Percentiles rank a stretch among this genome's conserved stretches.
phyloP scores from a whole-genome alignment of 2,329 filamentous ascomycete species.

The Aspergillus nomiae region DNA sequence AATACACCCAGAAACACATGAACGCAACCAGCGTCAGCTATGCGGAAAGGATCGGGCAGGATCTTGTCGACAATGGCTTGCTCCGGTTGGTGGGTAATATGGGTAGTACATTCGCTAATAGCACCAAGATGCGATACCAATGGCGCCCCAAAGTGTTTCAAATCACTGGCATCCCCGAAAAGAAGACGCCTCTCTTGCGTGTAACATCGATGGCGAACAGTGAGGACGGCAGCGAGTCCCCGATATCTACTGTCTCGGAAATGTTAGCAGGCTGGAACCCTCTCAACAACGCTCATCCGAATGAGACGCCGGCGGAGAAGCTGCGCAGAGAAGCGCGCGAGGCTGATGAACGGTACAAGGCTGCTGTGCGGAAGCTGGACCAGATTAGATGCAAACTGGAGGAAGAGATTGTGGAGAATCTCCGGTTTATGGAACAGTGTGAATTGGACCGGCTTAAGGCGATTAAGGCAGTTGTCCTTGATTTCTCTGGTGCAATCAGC shows the following conservation, averaged over 20 bases:
- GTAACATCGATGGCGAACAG: conserved; percentile 71
- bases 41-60: conserved; percentile 92
- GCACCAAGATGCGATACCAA: conserved; percentile 95
- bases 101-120: conserved; percentile 94
- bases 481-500: conserved; percentile 95
- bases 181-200: conserved; percentile 71
- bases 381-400: conserved; percentile 91
- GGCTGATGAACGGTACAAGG: conserved; percentile 91
- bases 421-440: conserved; percentile 95
- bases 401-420: conserved; percentile 87
- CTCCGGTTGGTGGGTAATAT: conserved; percentile 90
- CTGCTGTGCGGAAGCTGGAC: conserved; percentile 80
- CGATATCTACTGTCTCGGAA: conserved; percentile 81
- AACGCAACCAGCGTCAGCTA: conserved; percentile 81
- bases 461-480: conserved; percentile 95
- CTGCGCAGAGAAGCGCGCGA: conserved; percentile 87
- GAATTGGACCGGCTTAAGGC: conserved; percentile 95
- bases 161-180: conserved; percentile 82
- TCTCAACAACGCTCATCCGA: conserved; percentile 84
- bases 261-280: conserved; percentile 93
- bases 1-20: conserved; percentile 91
- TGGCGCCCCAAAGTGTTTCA: conserved; percentile 94
- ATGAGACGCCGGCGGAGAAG: conserved; percentile 85
- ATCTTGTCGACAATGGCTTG: conserved; percentile 82
- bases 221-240: conserved; percentile 69